phyloP scores from a whole-genome alignment of 169 alveolate species.

The Plasmodium fragile region DNA sequence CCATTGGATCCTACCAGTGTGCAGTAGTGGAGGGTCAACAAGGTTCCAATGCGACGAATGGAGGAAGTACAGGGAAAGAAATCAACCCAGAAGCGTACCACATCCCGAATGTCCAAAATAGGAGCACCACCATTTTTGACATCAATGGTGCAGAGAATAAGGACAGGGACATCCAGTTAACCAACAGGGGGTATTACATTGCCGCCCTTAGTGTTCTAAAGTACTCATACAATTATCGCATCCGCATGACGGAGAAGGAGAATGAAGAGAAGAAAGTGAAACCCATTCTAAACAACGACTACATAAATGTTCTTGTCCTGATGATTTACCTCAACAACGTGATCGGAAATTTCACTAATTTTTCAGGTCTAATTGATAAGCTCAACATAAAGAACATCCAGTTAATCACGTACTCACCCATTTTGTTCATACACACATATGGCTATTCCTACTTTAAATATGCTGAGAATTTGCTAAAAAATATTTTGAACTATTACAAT shows the following conservation, averaged over 20 bases:
- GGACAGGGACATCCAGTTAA: neutral
- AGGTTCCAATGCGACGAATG: neutral
- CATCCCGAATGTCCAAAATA: neutral
- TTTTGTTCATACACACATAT: conserved; percentile 36
- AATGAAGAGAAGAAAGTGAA: conserved; percentile 46
- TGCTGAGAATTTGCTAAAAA: conserved; percentile 14
- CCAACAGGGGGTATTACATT: conserved; percentile 18
- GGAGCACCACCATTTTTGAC: neutral
- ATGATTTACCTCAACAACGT: conserved; percentile 34
- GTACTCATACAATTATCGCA: conserved; percentile 28
- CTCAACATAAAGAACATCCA: conserved; percentile 64
- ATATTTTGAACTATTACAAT: conserved; percentile 30
- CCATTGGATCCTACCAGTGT: neutral
- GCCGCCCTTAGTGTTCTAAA: conserved; percentile 36
- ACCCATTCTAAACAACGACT: conserved; percentile 37
- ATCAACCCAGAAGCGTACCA: neutral
- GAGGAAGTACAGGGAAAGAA: neutral
- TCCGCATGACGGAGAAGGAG: conserved; percentile 12
- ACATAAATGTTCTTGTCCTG: conserved; percentile 40
- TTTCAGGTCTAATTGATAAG: conserved; percentile 18
- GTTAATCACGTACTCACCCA: conserved; percentile 45
- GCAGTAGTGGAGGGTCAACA: neutral
- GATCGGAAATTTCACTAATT: conserved; percentile 46
- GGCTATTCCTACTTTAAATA: conserved; percentile 42
- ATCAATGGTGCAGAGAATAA: neutral